Conservation (phyloP, 768 basidiomycete species). For the Leccinum broughii region DNA sequence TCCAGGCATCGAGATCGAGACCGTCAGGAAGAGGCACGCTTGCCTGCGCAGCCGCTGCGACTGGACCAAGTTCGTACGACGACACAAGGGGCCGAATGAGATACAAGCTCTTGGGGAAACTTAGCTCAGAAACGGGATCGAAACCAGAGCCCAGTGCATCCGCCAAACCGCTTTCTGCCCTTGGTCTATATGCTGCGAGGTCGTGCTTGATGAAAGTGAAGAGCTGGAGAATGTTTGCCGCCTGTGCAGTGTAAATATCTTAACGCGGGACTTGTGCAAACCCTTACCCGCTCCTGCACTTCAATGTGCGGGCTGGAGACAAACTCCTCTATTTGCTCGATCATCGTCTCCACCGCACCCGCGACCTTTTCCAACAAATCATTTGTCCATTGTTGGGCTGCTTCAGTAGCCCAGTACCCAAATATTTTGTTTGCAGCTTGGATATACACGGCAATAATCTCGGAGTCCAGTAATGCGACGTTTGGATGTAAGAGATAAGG, state of each 20-base stretch:
- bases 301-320: constrained; percentile 71
- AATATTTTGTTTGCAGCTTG: constrained; percentile 86
- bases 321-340: constrained; percentile 59
- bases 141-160: constrained; percentile 41
- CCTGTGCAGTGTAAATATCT: constrained; percentile 43
- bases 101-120: constrained; percentile 87
- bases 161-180: constrained; percentile 36
- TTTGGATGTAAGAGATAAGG: constrained; percentile 65
- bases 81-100: constrained; percentile 81
- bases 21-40: constrained; percentile 82
- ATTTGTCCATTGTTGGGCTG: constrained; percentile 76
- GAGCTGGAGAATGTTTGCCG: constrained; percentile 76
- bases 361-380: constrained; percentile 67
- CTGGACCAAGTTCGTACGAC: constrained; percentile 80
- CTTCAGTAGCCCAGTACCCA: constrained; percentile 76
- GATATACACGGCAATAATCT: constrained; percentile 76
- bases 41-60: constrained; percentile 76
- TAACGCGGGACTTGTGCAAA: neutral
- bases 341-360: constrained; percentile 59
- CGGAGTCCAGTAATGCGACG: constrained; percentile 55
- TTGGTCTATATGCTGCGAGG: constrained; percentile 54
- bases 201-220: constrained; percentile 78
- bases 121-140: constrained; percentile 39
- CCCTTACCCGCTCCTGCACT: constrained; percentile 85
- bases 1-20: constrained; percentile 83